Percentiles rank a stretch among this genome's conserved stretches.
These are phyloP conservation scores for Golubevia pallescens DNA, from an alignment of 1,284 basidiomycete species.

Conservation along the genomic window DNA sequence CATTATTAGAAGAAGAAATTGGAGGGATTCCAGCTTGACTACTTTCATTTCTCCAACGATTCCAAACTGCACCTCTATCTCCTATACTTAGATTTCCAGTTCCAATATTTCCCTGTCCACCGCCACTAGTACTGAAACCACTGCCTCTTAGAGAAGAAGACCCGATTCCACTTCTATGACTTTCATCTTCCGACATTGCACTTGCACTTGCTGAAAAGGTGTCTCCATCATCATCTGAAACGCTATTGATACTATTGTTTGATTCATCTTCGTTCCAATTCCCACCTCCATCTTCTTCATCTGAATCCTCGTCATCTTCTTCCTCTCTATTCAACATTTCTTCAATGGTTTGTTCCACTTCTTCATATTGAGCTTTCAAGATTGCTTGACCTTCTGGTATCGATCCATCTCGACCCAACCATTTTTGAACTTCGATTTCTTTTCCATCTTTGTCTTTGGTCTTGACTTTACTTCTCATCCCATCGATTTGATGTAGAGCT, in stretches of 20 bases:
- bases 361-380: conserved; percentile 60
- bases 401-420: conserved; percentile 55
- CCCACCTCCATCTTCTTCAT: conserved; percentile 30
- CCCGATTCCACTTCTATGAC: background rate
- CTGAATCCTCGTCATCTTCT: conserved; percentile 55
- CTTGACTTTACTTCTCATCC: conserved; percentile 44
- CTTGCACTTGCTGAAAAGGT: background rate
- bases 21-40: no score
- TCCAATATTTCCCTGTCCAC: no score
- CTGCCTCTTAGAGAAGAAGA: background rate
- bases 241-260: background rate
- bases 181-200: background rate
- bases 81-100: no score
- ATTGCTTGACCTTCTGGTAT: conserved; percentile 63
- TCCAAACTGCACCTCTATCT: no score
- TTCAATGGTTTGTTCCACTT: conserved; percentile 62
- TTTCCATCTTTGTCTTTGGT: conserved; percentile 50
- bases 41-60: no score
- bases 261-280: conserved; percentile 8
- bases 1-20: no score
- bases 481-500: conserved; percentile 59
- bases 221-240: background rate
- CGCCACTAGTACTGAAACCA: no score
- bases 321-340: conserved; percentile 46
- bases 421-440: conserved; percentile 51